Percentiles rank a stretch among this genome's conserved stretches.
phyloP scores from a whole-genome alignment of 176 grass and related monocot species.

The Avena sativa region DNA sequence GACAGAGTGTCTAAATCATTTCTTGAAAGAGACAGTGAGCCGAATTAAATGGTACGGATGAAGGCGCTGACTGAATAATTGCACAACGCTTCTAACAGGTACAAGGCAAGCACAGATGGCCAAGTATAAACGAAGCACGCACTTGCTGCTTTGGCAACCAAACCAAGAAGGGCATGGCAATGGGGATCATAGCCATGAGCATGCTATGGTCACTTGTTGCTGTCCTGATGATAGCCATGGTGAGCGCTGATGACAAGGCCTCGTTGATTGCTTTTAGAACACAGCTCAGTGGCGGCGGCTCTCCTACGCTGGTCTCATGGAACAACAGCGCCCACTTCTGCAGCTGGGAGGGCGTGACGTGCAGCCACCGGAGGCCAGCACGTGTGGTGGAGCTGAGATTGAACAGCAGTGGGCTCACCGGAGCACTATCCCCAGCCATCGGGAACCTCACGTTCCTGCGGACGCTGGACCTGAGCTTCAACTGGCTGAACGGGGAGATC shows the following conservation, averaged over 20 bases:
- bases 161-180: not conserved
- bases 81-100: not conserved
- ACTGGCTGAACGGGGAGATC: slow-evolving; percentile 1
- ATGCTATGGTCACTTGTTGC: not conserved
- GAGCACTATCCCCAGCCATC: not conserved
- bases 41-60: not conserved
- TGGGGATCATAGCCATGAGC: not conserved
- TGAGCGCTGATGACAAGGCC: not conserved
- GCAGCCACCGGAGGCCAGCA: not conserved
- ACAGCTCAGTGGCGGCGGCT: not conserved
- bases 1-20: not conserved
- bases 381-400: slow-evolving; percentile 10
- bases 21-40: not conserved
- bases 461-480: slow-evolving; percentile 3
- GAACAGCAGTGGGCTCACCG: not conserved
- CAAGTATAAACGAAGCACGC: not conserved
- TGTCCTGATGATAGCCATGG: not conserved
- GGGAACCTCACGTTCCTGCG: not conserved
- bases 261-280: not conserved
- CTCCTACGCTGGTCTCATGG: not conserved
- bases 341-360: not conserved
- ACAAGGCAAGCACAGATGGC: slow-evolving; percentile 1
- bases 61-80: not conserved
- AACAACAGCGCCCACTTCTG: not conserved
- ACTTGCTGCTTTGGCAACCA: not conserved